These are phyloP conservation scores for Teratosphaeria viscida DNA, from an alignment of 2,329 filamentous ascomycete genomes.

Conservation along the genomic window DNA sequence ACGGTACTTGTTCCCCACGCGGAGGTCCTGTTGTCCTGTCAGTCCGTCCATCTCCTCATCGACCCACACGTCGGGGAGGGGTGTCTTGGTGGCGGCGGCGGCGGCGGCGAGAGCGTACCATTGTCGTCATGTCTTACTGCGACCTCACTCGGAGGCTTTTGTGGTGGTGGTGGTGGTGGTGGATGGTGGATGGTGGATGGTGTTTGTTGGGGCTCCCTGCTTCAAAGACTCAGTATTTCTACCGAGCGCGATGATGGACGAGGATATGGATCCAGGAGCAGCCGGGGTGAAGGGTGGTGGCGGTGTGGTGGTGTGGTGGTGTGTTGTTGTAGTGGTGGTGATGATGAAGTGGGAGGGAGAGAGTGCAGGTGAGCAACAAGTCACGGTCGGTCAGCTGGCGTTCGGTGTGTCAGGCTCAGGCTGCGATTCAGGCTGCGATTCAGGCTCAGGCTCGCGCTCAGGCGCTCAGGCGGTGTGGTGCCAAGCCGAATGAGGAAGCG, in stretches of 20 bases:
- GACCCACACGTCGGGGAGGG: not conserved
- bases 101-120: constrained; percentile 40
- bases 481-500: constrained; percentile 3
- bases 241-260: constrained; percentile 9
- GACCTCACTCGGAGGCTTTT: constrained; percentile 17
- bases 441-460: too few relatives aligned
- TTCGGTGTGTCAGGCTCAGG: not conserved
- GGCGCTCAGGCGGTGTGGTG: not conserved
- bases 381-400: not conserved
- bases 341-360: not conserved
- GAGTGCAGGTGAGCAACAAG: not conserved
- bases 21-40: constrained; percentile 63
- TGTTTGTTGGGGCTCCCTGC: constrained; percentile 1
- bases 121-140: constrained; percentile 47
- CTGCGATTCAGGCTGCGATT: not conserved
- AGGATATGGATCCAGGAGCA: not conserved
- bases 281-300: not conserved
- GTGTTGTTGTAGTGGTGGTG: not conserved
- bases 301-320: not conserved
- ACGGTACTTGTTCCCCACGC: constrained; percentile 98
- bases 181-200: too few relatives aligned
- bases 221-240: constrained; percentile 17
- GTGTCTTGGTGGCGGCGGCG: constrained; percentile 2
- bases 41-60: constrained; percentile 18
- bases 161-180: too few relatives aligned